Evolutionary conservation across 129 eudicot species (phyloP).

Genomic region (Oenanthe sinensis): DNA sequence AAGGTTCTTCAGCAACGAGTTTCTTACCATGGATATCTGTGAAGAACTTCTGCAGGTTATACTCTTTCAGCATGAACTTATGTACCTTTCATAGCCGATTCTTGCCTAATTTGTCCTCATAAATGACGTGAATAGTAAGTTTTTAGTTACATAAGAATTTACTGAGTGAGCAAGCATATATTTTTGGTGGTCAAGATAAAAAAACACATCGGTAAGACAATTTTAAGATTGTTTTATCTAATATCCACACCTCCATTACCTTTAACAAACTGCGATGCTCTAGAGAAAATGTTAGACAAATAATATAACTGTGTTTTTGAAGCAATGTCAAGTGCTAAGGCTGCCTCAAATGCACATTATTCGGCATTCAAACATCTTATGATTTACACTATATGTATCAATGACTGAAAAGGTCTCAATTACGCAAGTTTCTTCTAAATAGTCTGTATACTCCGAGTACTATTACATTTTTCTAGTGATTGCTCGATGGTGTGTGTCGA

Average conservation of each 20-base stretch:
- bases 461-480: not conserved
- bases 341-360: not conserved
- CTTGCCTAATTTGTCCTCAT: not conserved
- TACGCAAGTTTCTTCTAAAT: not conserved
- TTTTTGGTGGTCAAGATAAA: not conserved
- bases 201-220: not conserved
- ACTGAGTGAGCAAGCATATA: not conserved
- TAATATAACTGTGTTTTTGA: not conserved
- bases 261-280: not conserved
- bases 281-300: not conserved
- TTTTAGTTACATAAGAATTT: not conserved
- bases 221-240: not conserved
- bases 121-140: not conserved
- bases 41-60: conserved; percentile 77
- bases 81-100: not conserved
- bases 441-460: not conserved
- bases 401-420: not conserved
- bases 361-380: not conserved
- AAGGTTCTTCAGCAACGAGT: conserved; percentile 54
- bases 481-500: not conserved
- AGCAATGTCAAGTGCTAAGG: not conserved
- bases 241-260: not conserved
- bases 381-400: not conserved
- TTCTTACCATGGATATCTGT: conserved; percentile 62
- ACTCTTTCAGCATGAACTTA: not conserved